Percentiles rank a stretch among this genome's conserved stretches.
Evolutionary conservation across 495 filamentous ascomycete genomes (phyloP).

Genomic region (Xylaria acuta): DNA sequence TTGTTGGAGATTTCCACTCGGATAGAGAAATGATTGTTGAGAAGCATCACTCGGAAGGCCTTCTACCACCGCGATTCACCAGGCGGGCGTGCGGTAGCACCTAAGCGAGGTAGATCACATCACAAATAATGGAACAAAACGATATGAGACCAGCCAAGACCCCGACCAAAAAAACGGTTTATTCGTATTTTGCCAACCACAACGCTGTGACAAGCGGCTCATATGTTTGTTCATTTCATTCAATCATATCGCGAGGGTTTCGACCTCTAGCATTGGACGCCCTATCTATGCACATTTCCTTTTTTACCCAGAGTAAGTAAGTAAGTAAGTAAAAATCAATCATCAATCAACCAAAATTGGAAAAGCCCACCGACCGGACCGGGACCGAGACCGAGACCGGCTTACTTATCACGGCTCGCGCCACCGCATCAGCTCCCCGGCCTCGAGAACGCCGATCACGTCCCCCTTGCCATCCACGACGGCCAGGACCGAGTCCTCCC

Average conservation of each 20-base stretch:
- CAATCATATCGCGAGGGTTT: background rate
- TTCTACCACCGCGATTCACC: background rate
- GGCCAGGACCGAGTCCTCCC: constrained; percentile 52
- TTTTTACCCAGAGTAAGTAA: background rate
- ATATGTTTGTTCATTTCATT: constrained; percentile 13
- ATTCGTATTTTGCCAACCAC: constrained; percentile 15
- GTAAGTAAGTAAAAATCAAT: no score
- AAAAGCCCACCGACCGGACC: no score
- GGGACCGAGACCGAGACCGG: no score
- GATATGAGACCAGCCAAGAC: background rate
- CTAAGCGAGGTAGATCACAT: background rate
- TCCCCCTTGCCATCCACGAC: constrained; percentile 47
- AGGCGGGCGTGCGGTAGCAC: background rate
- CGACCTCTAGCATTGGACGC: constrained; percentile 8
- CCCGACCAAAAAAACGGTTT: background rate
- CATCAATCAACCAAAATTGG: no score
- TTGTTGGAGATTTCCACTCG: background rate
- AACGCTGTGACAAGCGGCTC: constrained; percentile 1
- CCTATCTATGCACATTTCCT: constrained; percentile 16
- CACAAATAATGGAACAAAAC: background rate
- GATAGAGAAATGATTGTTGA: background rate
- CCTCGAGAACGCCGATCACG: constrained; percentile 54
- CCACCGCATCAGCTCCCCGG: constrained; percentile 40
- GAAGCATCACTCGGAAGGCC: background rate
- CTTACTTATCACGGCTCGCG: constrained; percentile 31